phyloP scores from a whole-genome alignment of 2,329 filamentous ascomycete species.

The Fusarium nodosum region DNA sequence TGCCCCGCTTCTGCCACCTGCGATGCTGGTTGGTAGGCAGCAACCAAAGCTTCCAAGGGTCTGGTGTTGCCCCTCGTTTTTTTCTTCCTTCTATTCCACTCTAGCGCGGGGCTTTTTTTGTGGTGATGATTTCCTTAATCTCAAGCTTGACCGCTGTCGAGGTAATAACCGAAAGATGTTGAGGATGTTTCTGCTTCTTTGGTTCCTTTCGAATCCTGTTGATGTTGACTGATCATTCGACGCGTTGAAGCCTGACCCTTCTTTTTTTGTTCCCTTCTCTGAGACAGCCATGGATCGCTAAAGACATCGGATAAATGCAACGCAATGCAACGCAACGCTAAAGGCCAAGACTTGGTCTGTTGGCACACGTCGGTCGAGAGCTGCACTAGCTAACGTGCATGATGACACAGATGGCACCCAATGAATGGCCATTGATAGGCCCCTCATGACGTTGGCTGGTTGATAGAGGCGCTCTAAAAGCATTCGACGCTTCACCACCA shows the following conservation, averaged over 20 bases:
- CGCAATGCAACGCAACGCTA: constrained; percentile 15
- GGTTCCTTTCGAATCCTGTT: not conserved
- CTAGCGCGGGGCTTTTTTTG: constrained; percentile 45
- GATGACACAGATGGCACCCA: constrained; percentile 18
- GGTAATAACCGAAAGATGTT: not conserved
- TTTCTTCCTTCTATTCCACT: constrained; percentile 21
- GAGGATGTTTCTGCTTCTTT: constrained; percentile 1
- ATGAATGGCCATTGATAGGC: constrained; percentile 16
- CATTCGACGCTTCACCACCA: constrained; percentile 5
- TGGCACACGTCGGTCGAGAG: constrained; percentile 23
- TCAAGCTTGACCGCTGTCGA: constrained; percentile 23
- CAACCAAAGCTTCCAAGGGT: constrained; percentile 22
- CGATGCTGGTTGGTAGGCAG: constrained; percentile 23
- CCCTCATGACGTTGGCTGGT: constrained; percentile 26
- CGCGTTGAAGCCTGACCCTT: not conserved
- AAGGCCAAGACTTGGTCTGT: constrained; percentile 17
- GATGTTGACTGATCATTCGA: not conserved
- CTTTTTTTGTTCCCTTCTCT: not conserved
- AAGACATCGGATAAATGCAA: constrained; percentile 29
- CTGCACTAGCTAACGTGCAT: constrained; percentile 23
- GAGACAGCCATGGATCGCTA: constrained; percentile 10
- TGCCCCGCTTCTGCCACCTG: constrained; percentile 41
- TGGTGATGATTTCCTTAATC: constrained; percentile 29
- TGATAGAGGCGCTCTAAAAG: constrained; percentile 13
- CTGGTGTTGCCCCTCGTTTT: constrained; percentile 42